These are phyloP conservation scores for Rhizodiscina lignyota DNA, from an alignment of 495 filamentous ascomycete genomes.

Conservation along the genomic window DNA sequence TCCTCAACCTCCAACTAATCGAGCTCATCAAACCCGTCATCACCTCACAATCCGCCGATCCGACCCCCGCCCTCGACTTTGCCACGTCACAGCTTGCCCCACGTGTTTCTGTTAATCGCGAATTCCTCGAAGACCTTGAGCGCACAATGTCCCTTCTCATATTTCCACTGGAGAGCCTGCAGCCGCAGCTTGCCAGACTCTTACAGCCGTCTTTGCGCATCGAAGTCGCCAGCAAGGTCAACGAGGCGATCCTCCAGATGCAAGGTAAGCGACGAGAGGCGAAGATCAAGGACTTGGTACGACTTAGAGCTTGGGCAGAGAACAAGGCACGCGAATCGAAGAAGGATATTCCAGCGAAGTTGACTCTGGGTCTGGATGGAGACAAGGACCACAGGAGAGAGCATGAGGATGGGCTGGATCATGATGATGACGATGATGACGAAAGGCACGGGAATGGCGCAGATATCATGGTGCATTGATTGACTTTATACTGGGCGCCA, in stretches of 20 bases:
- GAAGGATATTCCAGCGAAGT: conserved; percentile 52
- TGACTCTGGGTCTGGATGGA: conserved; percentile 53
- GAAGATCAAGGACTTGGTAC: conserved; percentile 59
- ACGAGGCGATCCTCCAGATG: conserved; percentile 64
- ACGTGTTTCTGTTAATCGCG: conserved; percentile 60
- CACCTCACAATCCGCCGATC: conserved; percentile 45
- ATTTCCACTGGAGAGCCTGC: conserved; percentile 61
- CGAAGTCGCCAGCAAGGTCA: conserved; percentile 66
- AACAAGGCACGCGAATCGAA: conserved; percentile 53
- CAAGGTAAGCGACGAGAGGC: conserved; percentile 61
- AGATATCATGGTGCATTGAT: too few relatives aligned
- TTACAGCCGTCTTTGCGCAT: conserved; percentile 68
- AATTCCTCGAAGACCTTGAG: conserved; percentile 79
- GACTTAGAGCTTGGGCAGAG: conserved; percentile 76
- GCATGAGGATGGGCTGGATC: neutral
- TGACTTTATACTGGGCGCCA: too few relatives aligned
- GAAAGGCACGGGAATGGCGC: too few relatives aligned
- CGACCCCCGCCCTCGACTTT: conserved; percentile 69
- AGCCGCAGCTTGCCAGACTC: conserved; percentile 56
- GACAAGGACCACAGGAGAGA: too few relatives aligned
- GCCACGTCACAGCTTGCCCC: conserved; percentile 76
- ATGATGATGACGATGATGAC: too few relatives aligned
- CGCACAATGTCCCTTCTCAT: conserved; percentile 84
- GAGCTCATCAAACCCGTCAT: conserved; percentile 76
- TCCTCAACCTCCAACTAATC: conserved; percentile 80